A percentile compares a stretch with the other conserved stretches of the same genome.
Conservation (phyloP, 768 basidiomycete genomes). For the Fibroporia radiculosa region DNA sequence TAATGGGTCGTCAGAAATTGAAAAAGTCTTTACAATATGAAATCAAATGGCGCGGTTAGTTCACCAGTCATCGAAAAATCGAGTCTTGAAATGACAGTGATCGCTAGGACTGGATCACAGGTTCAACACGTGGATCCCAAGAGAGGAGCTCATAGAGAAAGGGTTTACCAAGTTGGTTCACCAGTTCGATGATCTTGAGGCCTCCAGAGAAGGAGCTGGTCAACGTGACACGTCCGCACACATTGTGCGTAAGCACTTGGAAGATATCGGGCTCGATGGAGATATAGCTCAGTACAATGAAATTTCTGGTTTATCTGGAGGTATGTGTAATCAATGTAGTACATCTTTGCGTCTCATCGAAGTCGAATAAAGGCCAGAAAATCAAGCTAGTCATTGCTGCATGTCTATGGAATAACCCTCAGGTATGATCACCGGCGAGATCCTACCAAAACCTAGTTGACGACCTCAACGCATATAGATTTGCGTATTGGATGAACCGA, state of each 20-base stretch:
- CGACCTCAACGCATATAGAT: constrained; percentile 32
- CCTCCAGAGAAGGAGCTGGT: constrained; percentile 92
- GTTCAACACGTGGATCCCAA: constrained; percentile 87
- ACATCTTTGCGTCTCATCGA: constrained; percentile 5
- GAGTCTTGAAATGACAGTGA: constrained; percentile 2
- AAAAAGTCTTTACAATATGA: constrained; percentile 96
- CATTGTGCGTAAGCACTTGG: constrained; percentile 84
- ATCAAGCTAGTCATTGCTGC: constrained; percentile 95
- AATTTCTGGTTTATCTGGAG: constrained; percentile 89
- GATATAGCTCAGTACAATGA: constrained; percentile 99
- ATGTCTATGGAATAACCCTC: constrained; percentile 93
- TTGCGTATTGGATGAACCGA: constrained; percentile 82
- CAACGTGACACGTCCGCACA: constrained; percentile 76
- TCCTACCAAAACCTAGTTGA: constrained; percentile 3
- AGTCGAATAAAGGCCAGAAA: constrained; percentile 66
- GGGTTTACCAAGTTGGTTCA: constrained; percentile 87
- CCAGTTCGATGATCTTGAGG: constrained; percentile 95
- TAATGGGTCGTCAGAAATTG: constrained; percentile 94
- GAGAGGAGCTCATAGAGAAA: constrained; percentile 78
- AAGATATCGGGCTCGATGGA: constrained; percentile 93
- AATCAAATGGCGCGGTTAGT: constrained; percentile 63
- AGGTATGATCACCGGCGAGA: constrained; percentile 37
- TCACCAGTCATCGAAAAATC: not conserved
- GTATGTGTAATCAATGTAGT: constrained; percentile 29
- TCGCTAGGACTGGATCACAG: constrained; percentile 60